A percentile compares a stretch with the other conserved stretches of the same genome.
Conservation (phyloP, 805 yeast species). For the Lipomyces kockii region DNA sequence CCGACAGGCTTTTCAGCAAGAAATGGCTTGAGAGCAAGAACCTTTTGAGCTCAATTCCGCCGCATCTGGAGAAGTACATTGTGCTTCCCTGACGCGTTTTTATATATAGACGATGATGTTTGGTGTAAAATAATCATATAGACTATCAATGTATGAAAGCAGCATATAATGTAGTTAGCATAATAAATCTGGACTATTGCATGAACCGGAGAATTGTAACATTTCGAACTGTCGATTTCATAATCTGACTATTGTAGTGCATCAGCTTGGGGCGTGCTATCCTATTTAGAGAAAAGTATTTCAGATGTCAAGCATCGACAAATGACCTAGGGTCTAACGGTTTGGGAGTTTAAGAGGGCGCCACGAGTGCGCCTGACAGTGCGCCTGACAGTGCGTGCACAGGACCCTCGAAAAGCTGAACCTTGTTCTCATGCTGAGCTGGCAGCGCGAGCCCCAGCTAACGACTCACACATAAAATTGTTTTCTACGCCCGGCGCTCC, state of each 20-base stretch:
- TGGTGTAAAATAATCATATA: neutral
- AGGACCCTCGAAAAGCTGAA: neutral
- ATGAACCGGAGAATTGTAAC: no score
- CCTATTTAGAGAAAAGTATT: no score
- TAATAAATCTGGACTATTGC: no score
- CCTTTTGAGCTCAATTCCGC: slow-evolving; percentile 66
- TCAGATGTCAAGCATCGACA: no score
- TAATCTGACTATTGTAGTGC: no score
- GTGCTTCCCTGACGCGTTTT: slow-evolving; percentile 43
- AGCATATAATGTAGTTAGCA: no score
- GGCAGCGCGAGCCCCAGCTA: neutral
- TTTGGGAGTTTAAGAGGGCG: neutral
- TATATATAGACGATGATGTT: neutral
- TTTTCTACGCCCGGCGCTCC: neutral
- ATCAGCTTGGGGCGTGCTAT: no score
- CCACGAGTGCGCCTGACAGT: neutral
- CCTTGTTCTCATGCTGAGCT: neutral
- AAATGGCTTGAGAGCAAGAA: slow-evolving; percentile 76
- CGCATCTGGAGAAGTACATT: slow-evolving; percentile 70
- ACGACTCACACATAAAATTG: neutral
- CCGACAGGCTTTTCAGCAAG: slow-evolving; percentile 77
- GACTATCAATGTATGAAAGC: no score
- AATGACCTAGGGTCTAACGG: no score
- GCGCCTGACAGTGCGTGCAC: neutral
- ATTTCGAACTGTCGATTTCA: no score